Evolutionary conservation across 2,329 filamentous ascomycete genomes (phyloP).

Genomic region (Ophiostoma populinum): DNA sequence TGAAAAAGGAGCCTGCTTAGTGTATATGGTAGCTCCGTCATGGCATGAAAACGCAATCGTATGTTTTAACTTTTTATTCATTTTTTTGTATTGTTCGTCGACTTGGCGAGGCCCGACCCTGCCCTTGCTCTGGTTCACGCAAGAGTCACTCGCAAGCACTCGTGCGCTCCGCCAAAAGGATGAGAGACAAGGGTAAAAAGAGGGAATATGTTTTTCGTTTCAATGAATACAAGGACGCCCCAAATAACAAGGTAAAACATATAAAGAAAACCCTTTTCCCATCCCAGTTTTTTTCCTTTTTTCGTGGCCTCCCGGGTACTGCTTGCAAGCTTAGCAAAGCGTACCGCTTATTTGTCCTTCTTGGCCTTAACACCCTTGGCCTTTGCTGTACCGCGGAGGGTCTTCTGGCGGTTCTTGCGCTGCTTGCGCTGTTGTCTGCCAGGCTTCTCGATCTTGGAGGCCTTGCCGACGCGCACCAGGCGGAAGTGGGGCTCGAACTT

Average conservation of each 20-base stretch:
- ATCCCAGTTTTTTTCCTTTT: slow-evolving; percentile 1
- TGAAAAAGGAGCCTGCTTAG: not conserved
- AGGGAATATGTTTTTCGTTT: slow-evolving; percentile 2
- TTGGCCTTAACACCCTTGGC: slow-evolving; percentile 87
- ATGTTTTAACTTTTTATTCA: not conserved
- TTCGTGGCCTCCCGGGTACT: no score
- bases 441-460: slow-evolving; percentile 90
- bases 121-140: not conserved
- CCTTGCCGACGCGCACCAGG: slow-evolving; percentile 82
- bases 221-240: slow-evolving; percentile 4
- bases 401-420: slow-evolving; percentile 99
- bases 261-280: slow-evolving; percentile 3
- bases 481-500: slow-evolving; percentile 99
- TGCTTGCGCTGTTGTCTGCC: slow-evolving; percentile 99
- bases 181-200: not conserved
- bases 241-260: slow-evolving; percentile 4
- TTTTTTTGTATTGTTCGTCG: not conserved
- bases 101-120: not conserved
- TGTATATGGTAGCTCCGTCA: no score
- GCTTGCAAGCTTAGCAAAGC: no score
- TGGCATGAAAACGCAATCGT: not conserved
- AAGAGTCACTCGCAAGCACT: not conserved
- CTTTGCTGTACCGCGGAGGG: slow-evolving; percentile 94
- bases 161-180: not conserved
- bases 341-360: slow-evolving; percentile 67